phyloP scores from a whole-genome alignment of 345 rosid species.

The Laguncularia racemosa region DNA sequence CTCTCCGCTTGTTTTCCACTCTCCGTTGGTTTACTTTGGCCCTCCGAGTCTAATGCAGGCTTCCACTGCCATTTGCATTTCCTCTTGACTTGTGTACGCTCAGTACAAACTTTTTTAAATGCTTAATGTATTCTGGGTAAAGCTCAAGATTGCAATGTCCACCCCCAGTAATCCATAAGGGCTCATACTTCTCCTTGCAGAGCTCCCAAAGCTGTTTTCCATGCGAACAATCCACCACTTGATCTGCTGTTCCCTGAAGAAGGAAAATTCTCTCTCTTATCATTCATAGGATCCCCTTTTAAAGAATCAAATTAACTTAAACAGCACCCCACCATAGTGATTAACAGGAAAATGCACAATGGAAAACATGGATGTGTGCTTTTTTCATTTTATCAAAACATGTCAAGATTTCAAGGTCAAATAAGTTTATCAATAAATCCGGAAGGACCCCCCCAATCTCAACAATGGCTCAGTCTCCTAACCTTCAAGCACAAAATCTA shows the following conservation, averaged over 20 bases:
- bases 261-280: not conserved
- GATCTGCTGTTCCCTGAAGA: constrained; percentile 78
- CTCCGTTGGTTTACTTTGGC: constrained; percentile 43
- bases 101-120: constrained; percentile 64
- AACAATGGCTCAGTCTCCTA: too few species aligned
- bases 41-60: constrained; percentile 29
- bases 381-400: too few species aligned
- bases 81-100: constrained; percentile 50
- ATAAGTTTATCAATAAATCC: too few species aligned
- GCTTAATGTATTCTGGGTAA: constrained; percentile 75
- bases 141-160: constrained; percentile 94
- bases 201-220: constrained; percentile 84
- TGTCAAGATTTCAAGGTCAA: too few species aligned
- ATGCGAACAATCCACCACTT: constrained; percentile 82
- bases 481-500: too few species aligned
- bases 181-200: constrained; percentile 76
- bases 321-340: too few species aligned
- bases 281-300: constrained; percentile 4
- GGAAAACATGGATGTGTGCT: too few species aligned
- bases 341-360: too few species aligned
- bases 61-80: constrained; percentile 30
- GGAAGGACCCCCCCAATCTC: too few species aligned
- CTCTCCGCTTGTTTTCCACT: constrained; percentile 34
- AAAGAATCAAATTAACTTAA: not conserved
- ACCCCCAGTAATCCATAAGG: constrained; percentile 80